Evolutionary conservation across 331 rosid genomes (phyloP), one percentile per base, ranked within the genome.

Genomic region (Pyrus hybrid): DNA sequence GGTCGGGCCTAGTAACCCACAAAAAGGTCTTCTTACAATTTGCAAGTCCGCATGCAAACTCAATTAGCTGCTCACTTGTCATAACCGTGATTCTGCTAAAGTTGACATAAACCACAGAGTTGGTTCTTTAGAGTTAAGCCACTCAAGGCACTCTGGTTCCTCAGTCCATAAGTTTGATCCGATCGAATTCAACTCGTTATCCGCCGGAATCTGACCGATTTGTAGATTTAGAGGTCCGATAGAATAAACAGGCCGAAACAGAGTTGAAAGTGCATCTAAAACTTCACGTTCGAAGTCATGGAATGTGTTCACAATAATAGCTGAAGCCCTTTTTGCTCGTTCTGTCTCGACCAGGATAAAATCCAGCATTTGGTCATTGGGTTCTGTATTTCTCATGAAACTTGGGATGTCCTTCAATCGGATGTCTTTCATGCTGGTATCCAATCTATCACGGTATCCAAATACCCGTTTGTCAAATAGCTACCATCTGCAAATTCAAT

Each of bases 101-200:
- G 41, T 35, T 35, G 3, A 8, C 41, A 35, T 35, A 35, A 35
- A 35, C 41, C 41, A 35, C 41, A 35, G 41, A 35, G 41, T 8
- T 35, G 41, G 41, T 35, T 35, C 41, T 7, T 72, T 72, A 0
- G 63, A 11, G 43, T 76, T 73, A 7, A 83, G 84, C 86, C 86
- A 83, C 1, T 80, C 45, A 1, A 76, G 60, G 32, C 84, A 83
- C 1, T 37, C 6, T 2, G 23, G 1, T 4, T 83, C 81, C 7
- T 83, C 86, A 8, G 73, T 76, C 86, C 86, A 83, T 21, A 79
- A 54, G 43, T 76, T 83, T 7, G 79, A 72, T 1, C 81, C 74
- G 13, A 83, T 63, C 0, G 33, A 53, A 1, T 68, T 72, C 45
- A 72, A 23, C 25, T 71, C 41, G 0, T 21, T 0, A 17, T 72